Evolutionary conservation across 2,329 filamentous ascomycete genomes (phyloP).

Genomic region (Colletotrichum falcatum): DNA sequence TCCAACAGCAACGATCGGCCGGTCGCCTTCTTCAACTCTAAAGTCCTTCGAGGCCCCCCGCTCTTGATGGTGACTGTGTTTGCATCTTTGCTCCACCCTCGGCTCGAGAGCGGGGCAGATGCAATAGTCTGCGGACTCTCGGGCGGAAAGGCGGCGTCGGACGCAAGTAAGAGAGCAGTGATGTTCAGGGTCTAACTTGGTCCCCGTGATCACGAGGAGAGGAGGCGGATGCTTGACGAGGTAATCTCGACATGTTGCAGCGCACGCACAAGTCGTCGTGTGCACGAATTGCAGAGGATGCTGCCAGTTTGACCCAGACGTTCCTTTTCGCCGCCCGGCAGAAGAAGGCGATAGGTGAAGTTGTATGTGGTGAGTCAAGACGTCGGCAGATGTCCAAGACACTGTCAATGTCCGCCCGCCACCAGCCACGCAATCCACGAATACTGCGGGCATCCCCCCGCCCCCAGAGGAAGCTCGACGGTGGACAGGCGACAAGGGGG

Average conservation of each 20-base stretch:
- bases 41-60: background rate
- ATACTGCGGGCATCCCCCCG: constrained; percentile 13
- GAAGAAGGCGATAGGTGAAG: background rate
- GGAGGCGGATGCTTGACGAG: background rate
- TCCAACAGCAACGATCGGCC: background rate
- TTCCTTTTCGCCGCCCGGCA: constrained; percentile 29
- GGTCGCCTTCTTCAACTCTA: background rate
- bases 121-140: background rate
- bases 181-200: background rate
- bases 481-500: constrained; percentile 6
- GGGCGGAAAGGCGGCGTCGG: background rate
- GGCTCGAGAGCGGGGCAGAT: background rate
- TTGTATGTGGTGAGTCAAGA: too few relatives aligned
- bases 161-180: background rate
- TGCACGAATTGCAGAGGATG: constrained; percentile 11
- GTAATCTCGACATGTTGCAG: background rate
- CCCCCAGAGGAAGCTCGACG: too few relatives aligned
- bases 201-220: background rate
- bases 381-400: constrained; percentile 33
- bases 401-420: constrained; percentile 4
- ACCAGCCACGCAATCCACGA: constrained; percentile 16
- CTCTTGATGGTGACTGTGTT: background rate
- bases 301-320: background rate
- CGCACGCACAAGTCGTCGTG: background rate
- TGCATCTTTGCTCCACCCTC: background rate